Evolutionary conservation across 305 asterid genomes (phyloP), one percentile per base, ranked within the genome.

Genomic region (Solanum hybrid): DNA sequence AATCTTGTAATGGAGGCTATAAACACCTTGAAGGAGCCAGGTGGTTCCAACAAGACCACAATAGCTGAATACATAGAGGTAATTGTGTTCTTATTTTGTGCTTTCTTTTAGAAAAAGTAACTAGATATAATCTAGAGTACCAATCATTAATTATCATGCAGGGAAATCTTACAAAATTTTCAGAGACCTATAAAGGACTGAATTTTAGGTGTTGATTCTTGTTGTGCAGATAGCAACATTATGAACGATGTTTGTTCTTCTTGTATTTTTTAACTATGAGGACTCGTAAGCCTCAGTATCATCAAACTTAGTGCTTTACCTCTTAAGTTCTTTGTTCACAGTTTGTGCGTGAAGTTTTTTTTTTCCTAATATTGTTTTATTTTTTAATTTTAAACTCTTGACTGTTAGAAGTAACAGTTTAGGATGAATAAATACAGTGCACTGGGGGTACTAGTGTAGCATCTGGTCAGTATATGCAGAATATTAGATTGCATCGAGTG

Each of bases 31-130:
- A 95, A 94, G 94, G 99, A 96, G 91, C 96, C 95, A 88, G 95
- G 95, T 92, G 98, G 99, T 93, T 96, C 98, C 88, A 95, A 92
- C 95, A 97, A 96, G 96, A 92, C 96, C 73, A 92, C 98, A 71
- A 96, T 97, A 85, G 97, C 98, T 90, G 92, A 96, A 88, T 97
- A 96, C 91, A 97, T 97, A 90, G 99, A 97, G 99, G 99, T 97
- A 90, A 27, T 86, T 78, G 88, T 91, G 79, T 12, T 71, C 56
- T 10, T 75, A 46, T 38, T 26, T 32, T 36, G 42, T 46, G 29
- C 87, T 34, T 81, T 60, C 51, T 38, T 78, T 13, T 69, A 20
- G 26, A 51, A 34, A 17, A 80, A 71, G 71, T 71, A 80, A 16
- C 66, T 24, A 17, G 66, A 27, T 42, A 46, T 82, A 82, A 82